These are phyloP conservation scores for Talaromyces sp. DNA, from an alignment of 2,329 filamentous ascomycete species.

Conservation along the genomic window DNA sequence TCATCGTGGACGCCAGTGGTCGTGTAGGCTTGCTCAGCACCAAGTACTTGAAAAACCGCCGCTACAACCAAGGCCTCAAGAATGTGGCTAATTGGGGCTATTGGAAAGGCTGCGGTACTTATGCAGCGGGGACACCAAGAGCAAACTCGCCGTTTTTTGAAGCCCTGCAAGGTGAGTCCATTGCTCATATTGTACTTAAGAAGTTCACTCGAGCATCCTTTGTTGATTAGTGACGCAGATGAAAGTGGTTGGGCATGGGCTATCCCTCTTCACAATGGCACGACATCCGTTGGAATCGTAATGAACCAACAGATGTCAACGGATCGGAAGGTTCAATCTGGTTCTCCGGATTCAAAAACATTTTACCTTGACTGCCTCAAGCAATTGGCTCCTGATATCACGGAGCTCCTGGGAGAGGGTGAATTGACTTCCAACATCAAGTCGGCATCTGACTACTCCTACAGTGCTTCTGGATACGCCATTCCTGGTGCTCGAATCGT, in stretches of 20 bases:
- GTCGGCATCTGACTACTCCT: slow-evolving; percentile 44
- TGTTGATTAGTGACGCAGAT: neutral
- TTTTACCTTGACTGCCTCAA: slow-evolving; percentile 14
- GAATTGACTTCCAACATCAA: slow-evolving; percentile 33
- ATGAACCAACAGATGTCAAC: neutral
- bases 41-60: slow-evolving; percentile 14
- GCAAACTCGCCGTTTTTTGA: neutral
- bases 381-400: slow-evolving; percentile 14
- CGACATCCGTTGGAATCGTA: neutral
- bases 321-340: neutral
- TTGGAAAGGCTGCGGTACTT: neutral
- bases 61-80: neutral
- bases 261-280: neutral
- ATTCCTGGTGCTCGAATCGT: slow-evolving; percentile 35
- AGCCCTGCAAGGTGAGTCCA: neutral
- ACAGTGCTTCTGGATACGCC: slow-evolving; percentile 41
- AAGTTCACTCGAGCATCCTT: neutral
- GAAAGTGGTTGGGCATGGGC: neutral
- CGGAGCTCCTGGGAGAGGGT: slow-evolving; percentile 26
- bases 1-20: slow-evolving; percentile 47
- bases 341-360: slow-evolving; percentile 3
- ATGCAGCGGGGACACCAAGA: neutral
- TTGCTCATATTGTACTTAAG: neutral
- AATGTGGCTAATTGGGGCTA: neutral
- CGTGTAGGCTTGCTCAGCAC: slow-evolving; percentile 42